phyloP scores from a whole-genome alignment of 1,139 yeast genomes.

The Suhomyces kunorum region DNA sequence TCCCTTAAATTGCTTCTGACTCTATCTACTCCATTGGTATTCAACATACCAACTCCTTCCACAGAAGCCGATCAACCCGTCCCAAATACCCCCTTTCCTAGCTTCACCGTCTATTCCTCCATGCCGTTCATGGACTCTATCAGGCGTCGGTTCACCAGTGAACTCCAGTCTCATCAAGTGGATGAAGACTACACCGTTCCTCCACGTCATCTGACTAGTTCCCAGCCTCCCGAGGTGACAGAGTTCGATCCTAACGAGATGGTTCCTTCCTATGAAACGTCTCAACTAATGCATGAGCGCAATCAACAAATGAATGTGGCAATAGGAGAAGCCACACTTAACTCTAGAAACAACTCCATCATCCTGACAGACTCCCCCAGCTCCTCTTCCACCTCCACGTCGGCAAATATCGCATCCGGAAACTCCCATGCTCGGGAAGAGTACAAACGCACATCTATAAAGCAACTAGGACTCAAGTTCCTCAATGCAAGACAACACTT shows the following conservation, averaged over 20 bases:
- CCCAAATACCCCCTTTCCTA: no score
- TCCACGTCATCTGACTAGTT: slow-evolving; percentile 3
- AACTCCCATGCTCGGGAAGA: slow-evolving; percentile 9
- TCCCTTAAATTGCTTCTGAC: not conserved
- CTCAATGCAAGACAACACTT: slow-evolving; percentile 77
- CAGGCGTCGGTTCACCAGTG: slow-evolving; percentile 31
- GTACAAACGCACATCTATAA: slow-evolving; percentile 34
- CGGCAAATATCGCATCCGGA: not conserved
- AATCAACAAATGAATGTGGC: slow-evolving; percentile 5
- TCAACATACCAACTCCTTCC: no score
- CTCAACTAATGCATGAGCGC: slow-evolving; percentile 37
- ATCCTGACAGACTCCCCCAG: slow-evolving; percentile 7
- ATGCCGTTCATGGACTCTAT: slow-evolving; percentile 25
- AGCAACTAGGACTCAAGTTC: slow-evolving; percentile 62
- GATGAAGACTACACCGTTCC: slow-evolving; percentile 37
- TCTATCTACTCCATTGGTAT: not conserved
- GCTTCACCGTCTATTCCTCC: no score
- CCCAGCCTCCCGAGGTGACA: not conserved
- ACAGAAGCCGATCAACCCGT: no score
- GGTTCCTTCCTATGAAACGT: slow-evolving; percentile 49
- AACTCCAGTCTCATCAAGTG: slow-evolving; percentile 37
- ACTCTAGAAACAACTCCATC: slow-evolving; percentile 5
- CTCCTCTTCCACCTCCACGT: not conserved
- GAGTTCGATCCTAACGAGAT: slow-evolving; percentile 38
- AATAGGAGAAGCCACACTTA: not conserved